Evolutionary conservation across 1,284 basidiomycete species (phyloP), one percentile per base, ranked within the genome.

Genomic region (Papiliotrema fonsecae): DNA sequence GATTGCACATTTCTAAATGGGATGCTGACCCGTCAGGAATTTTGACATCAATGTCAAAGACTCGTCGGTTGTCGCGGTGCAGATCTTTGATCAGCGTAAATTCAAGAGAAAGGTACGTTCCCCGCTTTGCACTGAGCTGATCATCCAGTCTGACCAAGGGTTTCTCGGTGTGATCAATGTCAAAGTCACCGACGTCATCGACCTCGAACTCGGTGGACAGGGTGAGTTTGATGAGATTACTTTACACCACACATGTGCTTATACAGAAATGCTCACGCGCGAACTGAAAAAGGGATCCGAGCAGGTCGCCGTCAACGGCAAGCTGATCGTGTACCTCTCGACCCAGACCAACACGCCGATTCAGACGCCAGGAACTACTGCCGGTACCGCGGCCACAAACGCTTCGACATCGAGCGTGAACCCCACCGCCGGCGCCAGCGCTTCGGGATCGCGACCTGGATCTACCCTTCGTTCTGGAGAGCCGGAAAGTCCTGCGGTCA

Each of bases 61-160:
- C 65, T 86, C 87, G 3, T 93, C 89, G 24, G 84, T 93, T 41
- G 80, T 97, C 37, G 87, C 88, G 4, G 88, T 97, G 3, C 92
- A 97, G 74, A 91, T 96, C 65, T 96, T 96, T 63, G 92, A 97
- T 74, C 92, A 96, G 76, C 85, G 89, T 73, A 96, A 94, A 76
- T 96, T 96, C 77, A 96, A 94, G 78, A 81, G 88, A 74, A 85
- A 85, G 73, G 64, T 64, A 38, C 58, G 52, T 30, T 16, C 30
- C 13, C 10, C 40, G 16, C 25, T 9, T 13, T 28, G 24, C 11
- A 24, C 9, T 27, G 24, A 16, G 40, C 40, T 42, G 25, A 42
- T 18, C 7, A n/a, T 18, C 39, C 50, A 63, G 59, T 51, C 40
- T 32, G 90, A 96, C 72, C 91, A 96, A 69, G 91, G 91, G 4